Evolutionary conservation across 106 monocot genomes (phyloP), one percentile per base, ranked within the genome.

Genomic region (Dioscorea zingiberensis): DNA sequence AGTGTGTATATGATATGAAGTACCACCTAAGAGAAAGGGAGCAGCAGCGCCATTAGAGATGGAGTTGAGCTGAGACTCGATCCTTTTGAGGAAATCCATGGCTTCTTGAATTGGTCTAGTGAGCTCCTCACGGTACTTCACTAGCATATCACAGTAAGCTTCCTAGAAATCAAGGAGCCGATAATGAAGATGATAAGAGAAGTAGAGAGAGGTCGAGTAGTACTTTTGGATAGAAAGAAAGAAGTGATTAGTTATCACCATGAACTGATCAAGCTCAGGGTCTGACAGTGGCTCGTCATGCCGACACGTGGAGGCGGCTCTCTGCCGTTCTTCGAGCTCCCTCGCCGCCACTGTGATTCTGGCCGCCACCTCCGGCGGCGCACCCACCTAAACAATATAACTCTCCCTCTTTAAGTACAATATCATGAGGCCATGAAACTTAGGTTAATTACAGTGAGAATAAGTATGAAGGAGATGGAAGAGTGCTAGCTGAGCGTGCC

Each of bases 261-360:
- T 87, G 83, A 87, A 87, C 70, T 83, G 87, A 47, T 82, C 82
- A 14, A 87, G 76, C 69, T 87, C 87, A 2, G 87, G 87, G 63
- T 85, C 85, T 7, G 63, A 55, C 13, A 74, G 65, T 2, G 69
- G 66, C 17, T 57, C 71, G 1, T 48, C 59, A 44, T 47, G 73
- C 47, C 60, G 66, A 67, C 58, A 38, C 6, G 38, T 59, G 21
- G 53, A 21, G 7, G 69, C 47, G 54, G 56, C 66, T 47, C 68
- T 81, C 57, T 77, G 76, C 44, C 78, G 32, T 2, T 47, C 58
- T 58, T 82, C 76, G 27, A 85, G 56, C 56, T 85, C 81, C 44
- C 71, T 63, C 22, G 65, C 71, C 1, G 77, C 46, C 16, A 78
- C 68, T 13, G 78, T 63, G 47, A 82, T 71, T 61, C 79, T 25